Percentiles rank a stretch among this genome's conserved stretches.
phyloP scores from a whole-genome alignment of 305 asterid genomes.

The Solanum hybrid region DNA sequence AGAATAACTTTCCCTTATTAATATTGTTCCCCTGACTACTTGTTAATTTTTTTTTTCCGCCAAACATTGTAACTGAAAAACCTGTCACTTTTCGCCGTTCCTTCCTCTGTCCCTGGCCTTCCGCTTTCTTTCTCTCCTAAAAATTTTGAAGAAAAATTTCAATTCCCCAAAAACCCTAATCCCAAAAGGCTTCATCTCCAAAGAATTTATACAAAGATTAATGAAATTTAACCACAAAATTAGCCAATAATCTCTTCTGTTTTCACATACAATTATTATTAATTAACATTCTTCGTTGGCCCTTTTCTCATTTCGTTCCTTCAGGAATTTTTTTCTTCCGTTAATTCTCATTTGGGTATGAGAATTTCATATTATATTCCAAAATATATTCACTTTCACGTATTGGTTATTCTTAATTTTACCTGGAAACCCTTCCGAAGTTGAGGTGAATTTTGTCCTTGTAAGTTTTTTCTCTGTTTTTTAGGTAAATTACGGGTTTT shows the following conservation, averaged over 20 bases:
- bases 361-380: not conserved
- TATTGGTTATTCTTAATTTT: not conserved
- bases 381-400: not conserved
- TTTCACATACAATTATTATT: not conserved
- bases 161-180: not conserved
- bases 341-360: not conserved
- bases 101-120: not conserved
- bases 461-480: not conserved
- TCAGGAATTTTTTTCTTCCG: not conserved
- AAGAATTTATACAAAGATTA: not conserved
- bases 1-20: not conserved
- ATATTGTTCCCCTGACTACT: not conserved
- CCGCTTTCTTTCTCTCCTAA: not conserved
- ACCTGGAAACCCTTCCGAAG: not conserved
- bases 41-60: not conserved
- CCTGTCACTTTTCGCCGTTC: not conserved
- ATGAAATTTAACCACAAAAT: not conserved
- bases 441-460: not conserved
- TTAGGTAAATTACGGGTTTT: not conserved
- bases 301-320: not conserved
- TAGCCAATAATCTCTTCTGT: not conserved
- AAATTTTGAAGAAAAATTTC: not conserved
- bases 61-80: slow-evolving; percentile 1
- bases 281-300: not conserved
- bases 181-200: not conserved